phyloP scores from a whole-genome alignment of 495 filamentous ascomycete species.

The Daldinia bambusicola region DNA sequence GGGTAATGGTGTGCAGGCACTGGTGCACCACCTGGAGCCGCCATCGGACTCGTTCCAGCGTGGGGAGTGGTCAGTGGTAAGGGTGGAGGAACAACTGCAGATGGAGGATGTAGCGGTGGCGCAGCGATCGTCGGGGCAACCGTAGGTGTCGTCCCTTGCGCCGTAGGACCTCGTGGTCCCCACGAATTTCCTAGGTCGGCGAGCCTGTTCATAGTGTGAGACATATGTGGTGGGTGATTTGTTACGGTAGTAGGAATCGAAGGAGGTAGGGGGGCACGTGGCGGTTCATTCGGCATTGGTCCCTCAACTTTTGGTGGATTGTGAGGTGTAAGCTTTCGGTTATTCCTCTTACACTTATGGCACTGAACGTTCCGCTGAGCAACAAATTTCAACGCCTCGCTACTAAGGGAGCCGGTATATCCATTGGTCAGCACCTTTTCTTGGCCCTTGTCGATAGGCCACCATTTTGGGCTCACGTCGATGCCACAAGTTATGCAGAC shows the following conservation, averaged over 20 bases:
- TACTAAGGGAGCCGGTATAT: conserved; percentile 51
- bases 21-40: conserved; percentile 46
- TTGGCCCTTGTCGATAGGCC: conserved; percentile 56
- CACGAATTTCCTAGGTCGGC: conserved; percentile 40
- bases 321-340: conserved; percentile 51
- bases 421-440: conserved; percentile 57
- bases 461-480: conserved; percentile 71
- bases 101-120: conserved; percentile 37
- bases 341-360: conserved; percentile 64
- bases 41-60: conserved; percentile 42
- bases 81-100: conserved; percentile 37
- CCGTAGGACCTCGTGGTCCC: conserved; percentile 32
- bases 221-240: conserved; percentile 31
- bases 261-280: conserved; percentile 43
- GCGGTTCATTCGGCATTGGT: conserved; percentile 48
- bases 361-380: conserved; percentile 65
- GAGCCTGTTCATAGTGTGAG: conserved; percentile 39
- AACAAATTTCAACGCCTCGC: conserved; percentile 58
- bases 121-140: conserved; percentile 29
- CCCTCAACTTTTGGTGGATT: conserved; percentile 45
- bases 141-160: conserved; percentile 26
- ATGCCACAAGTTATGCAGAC: conserved; percentile 67
- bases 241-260: conserved; percentile 24
- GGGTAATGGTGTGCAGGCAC: conserved; percentile 52
- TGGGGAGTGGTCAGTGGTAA: conserved; percentile 39